Percentiles rank a stretch among this genome's conserved stretches.
Evolutionary conservation across 257 asterid species (phyloP).

Genomic region (Nyctanthes arbortristis): DNA sequence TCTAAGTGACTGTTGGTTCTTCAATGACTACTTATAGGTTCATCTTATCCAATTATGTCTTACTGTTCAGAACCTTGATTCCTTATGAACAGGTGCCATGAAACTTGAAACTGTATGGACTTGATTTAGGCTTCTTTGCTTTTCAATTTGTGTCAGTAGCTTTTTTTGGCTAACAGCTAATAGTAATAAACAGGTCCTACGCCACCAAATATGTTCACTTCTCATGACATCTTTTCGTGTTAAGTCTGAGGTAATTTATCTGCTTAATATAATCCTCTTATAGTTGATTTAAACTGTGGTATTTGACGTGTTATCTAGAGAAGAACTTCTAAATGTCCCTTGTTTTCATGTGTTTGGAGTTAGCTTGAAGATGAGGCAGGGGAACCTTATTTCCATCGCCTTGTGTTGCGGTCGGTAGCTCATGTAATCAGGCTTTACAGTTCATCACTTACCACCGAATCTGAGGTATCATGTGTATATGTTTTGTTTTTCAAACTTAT

Average conservation of each 20-base stretch:
- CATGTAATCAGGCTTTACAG: conserved; percentile 95
- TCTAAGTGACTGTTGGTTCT: conserved; percentile 13
- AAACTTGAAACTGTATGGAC: conserved; percentile 22
- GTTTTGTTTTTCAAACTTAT: conserved; percentile 9
- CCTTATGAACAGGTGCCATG: conserved; percentile 86
- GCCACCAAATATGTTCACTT: conserved; percentile 89
- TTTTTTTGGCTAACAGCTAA: conserved; percentile 37
- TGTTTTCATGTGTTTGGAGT: conserved; percentile 23
- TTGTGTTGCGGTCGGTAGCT: conserved; percentile 91
- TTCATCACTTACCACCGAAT: conserved; percentile 86
- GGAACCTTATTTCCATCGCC: conserved; percentile 96
- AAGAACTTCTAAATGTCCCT: conserved; percentile 11
- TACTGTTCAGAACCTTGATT: conserved; percentile 81
- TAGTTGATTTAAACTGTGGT: conserved; percentile 12
- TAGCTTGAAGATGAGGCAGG: conserved; percentile 94
- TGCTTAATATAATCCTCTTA: conserved; percentile 18
- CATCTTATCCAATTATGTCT: conserved; percentile 83
- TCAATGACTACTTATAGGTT: conserved; percentile 64
- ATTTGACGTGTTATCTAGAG: conserved; percentile 10
- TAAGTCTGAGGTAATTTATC: conserved; percentile 77
- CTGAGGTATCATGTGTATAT: conserved; percentile 62
- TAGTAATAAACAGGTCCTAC: conserved; percentile 67
- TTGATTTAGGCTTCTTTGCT: background rate
- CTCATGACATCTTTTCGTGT: conserved; percentile 99
- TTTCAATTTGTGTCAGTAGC: conserved; percentile 16